phyloP scores from a whole-genome alignment of 2,329 filamentous ascomycete species.

The Colletotrichum godetiae region DNA sequence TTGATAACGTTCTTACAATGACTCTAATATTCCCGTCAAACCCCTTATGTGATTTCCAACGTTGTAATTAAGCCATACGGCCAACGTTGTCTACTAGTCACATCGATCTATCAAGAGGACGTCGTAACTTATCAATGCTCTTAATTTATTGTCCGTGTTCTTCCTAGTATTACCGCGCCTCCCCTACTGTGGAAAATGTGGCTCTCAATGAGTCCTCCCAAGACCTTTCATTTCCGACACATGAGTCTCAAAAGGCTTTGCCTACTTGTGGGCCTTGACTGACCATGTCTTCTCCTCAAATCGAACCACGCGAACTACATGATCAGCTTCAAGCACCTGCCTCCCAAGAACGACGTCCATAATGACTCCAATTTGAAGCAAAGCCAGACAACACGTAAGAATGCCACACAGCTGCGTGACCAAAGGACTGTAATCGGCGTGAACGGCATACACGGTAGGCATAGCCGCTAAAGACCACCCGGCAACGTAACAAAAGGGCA shows the following conservation, averaged over 20 bases:
- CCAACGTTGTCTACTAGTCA: background rate
- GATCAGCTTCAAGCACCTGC: background rate
- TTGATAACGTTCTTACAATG: background rate
- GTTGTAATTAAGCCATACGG: background rate
- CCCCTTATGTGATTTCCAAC: background rate
- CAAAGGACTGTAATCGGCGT: background rate
- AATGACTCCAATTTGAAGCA: background rate
- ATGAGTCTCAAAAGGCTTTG: background rate
- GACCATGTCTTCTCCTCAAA: background rate
- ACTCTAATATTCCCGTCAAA: background rate
- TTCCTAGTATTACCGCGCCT: background rate
- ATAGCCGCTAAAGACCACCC: background rate
- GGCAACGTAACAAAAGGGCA: constrained; percentile 6
- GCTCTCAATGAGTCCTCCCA: background rate
- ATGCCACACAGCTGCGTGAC: background rate
- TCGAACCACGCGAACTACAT: background rate
- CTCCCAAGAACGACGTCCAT: background rate
- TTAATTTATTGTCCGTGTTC: background rate
- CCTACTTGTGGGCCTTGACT: background rate
- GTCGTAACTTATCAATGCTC: background rate
- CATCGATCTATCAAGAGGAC: background rate
- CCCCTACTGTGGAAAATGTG: background rate
- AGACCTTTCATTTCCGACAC: background rate
- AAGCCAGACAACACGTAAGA: constrained; percentile 1
- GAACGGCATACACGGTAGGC: constrained; percentile 7